These are phyloP conservation scores for Isoetes engelmannii DNA, from an alignment of 83 land plant genomes.

Conservation along the genomic window DNA sequence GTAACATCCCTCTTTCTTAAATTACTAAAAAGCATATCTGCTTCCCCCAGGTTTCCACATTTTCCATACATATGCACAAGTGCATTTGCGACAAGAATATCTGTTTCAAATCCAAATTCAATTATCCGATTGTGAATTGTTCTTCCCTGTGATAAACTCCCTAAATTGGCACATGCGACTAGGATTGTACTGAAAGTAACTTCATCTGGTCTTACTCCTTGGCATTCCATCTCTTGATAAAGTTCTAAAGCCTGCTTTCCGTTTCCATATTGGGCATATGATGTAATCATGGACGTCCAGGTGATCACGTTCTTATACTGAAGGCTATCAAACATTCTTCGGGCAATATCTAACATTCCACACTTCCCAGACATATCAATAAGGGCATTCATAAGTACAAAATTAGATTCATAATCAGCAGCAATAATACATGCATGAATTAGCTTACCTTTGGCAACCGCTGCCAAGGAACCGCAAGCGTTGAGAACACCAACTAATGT, in stretches of 20 bases:
- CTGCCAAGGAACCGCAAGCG: conserved; percentile 7
- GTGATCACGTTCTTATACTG: not conserved
- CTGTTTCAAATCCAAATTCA: not conserved
- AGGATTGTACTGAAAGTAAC: not conserved
- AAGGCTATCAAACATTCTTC: conserved; percentile 1
- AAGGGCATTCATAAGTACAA: not conserved
- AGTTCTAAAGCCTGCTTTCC: not conserved
- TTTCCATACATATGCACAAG: not conserved
- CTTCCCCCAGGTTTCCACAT: not conserved
- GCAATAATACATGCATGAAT: not conserved
- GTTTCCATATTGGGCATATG: not conserved
- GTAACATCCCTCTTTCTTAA: not conserved
- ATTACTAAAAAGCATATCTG: not conserved
- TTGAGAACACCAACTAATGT: conserved; percentile 1
- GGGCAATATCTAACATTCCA: not conserved
- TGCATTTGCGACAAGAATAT: not conserved
- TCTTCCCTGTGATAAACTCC: not conserved
- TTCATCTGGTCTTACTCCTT: not conserved
- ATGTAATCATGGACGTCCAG: not conserved
- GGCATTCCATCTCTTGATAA: not conserved
- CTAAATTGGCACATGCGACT: not conserved
- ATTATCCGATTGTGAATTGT: not conserved
- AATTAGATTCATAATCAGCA: not conserved
- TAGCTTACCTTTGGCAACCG: not conserved
- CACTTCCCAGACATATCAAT: not conserved